Evolutionary conservation across 768 basidiomycete genomes (phyloP), one percentile per base, ranked within the genome.

Genomic region (Mycena metata): DNA sequence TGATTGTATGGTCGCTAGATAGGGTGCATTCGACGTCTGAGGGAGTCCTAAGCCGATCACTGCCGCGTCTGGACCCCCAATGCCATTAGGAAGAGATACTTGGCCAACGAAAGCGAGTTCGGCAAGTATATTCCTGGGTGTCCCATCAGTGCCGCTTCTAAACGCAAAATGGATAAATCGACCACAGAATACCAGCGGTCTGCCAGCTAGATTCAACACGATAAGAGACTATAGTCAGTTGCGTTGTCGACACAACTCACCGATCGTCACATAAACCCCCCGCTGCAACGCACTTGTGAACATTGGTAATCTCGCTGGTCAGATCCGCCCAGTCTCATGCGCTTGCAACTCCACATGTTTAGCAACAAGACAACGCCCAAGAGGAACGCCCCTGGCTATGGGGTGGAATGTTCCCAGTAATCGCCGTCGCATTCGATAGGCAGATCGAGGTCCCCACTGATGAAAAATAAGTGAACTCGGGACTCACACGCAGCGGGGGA

Each of bases 381-480:
- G 0, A 78, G 80, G 59, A 84, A 84, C 0, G 75, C 75, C 1
- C 76, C 75, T 13, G 74, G 76, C 82, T 81, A 15, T n/a, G 9
- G 17, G 2, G 83, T 79, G 0, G 80, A 79, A 52, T 79, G 80
- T 17, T 88, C 84, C 92, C 92, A 94, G 69, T 89, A 92, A 73
- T 91, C 90, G 71, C 91, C 91, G 70, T 87, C 86, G 51, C 89
- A 89, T 59, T 85, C 84, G 1, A 90, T 78, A 1, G 85, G 86
- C 3, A 89, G 78, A 60, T 93, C 92, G 12, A 91, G 79, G 71
- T 95, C 92, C 73, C 92, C 90, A 71, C 92, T 93, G 46, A 16
- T 19, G 3, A 9, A 13, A 7, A 35, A 54, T 8, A 17, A 33
- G 39, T 39, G 39, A 39, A 10, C 7, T 19, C 36, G 33, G 35